Evolutionary conservation across 1,284 basidiomycete genomes (phyloP).

Genomic region (Pyrrhoderma lamaoense): DNA sequence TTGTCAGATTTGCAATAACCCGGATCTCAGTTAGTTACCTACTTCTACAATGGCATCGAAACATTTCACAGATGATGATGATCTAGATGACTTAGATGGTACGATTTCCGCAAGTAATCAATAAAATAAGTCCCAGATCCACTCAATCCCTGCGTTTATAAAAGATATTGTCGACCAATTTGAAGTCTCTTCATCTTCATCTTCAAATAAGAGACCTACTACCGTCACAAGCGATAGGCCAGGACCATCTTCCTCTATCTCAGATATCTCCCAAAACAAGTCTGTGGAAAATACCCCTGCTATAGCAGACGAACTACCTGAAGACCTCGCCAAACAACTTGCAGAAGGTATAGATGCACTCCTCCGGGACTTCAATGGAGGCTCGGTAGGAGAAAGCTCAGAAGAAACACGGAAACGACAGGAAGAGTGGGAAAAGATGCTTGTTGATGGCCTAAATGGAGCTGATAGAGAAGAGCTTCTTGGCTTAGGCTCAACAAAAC

Average conservation of each 20-base stretch:
- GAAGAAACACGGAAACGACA: slow-evolving; percentile 32
- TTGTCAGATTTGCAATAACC: too few species aligned
- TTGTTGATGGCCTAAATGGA: slow-evolving; percentile 62
- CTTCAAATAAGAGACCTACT: slow-evolving; percentile 25
- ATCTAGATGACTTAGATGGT: slow-evolving; percentile 75
- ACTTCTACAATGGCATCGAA: too few species aligned
- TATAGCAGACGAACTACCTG: slow-evolving; percentile 29
- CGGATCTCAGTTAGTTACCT: too few species aligned
- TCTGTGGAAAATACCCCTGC: slow-evolving; percentile 20
- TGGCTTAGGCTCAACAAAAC: background rate
- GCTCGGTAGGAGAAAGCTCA: slow-evolving; percentile 22
- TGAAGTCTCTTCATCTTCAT: slow-evolving; percentile 23
- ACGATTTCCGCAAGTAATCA: slow-evolving; percentile 19
- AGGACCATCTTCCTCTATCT: slow-evolving; percentile 18
- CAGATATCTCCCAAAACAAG: slow-evolving; percentile 18
- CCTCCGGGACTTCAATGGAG: slow-evolving; percentile 57
- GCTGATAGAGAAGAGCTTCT: slow-evolving; percentile 29
- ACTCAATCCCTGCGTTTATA: slow-evolving; percentile 14
- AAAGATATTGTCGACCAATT: slow-evolving; percentile 55
- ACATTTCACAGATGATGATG: slow-evolving; percentile 40
- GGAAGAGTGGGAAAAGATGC: slow-evolving; percentile 68
- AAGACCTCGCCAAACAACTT: slow-evolving; percentile 66
- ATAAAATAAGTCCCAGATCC: background rate
- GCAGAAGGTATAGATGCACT: slow-evolving; percentile 82
- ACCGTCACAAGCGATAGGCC: slow-evolving; percentile 12